Conservation (phyloP, 225 moss, liverwort and hornwort genomes). For the Sphagnum contortum region DNA sequence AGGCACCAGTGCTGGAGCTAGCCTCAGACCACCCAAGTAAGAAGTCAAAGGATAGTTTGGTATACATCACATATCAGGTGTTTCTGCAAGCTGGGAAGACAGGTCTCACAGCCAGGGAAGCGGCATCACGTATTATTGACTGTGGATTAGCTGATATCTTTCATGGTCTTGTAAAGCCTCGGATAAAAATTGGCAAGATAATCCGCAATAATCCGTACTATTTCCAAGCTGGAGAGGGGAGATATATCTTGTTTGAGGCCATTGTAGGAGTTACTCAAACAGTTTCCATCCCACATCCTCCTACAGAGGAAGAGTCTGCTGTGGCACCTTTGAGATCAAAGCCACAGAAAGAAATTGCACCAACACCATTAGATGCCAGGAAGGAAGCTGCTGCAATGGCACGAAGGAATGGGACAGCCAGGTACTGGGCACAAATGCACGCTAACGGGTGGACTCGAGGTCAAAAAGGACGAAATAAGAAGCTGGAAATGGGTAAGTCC, state of each 20-base stretch:
- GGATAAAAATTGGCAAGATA: constrained; percentile 59
- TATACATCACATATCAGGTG: constrained; percentile 49
- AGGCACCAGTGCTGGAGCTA: constrained; percentile 24
- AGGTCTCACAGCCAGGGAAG: constrained; percentile 55
- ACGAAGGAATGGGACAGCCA: constrained; percentile 52
- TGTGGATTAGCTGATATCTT: constrained; percentile 31
- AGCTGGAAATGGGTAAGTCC: constrained; percentile 19
- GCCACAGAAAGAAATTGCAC: constrained; percentile 16
- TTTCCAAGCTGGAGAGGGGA: constrained; percentile 52
- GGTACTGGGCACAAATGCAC: constrained; percentile 50
- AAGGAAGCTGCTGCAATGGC: constrained; percentile 53
- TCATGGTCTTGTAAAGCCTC: constrained; percentile 49
- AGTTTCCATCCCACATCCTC: constrained; percentile 7
- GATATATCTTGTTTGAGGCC: constrained; percentile 55
- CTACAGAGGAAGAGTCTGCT: not conserved
- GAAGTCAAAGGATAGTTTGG: constrained; percentile 43
- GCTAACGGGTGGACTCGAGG: constrained; percentile 34
- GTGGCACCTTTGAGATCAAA: constrained; percentile 10
- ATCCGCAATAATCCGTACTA: constrained; percentile 60
- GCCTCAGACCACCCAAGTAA: constrained; percentile 53
- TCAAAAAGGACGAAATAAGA: constrained; percentile 28
- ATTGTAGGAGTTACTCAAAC: constrained; percentile 49
- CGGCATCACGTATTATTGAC: constrained; percentile 43
- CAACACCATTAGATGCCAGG: constrained; percentile 26
- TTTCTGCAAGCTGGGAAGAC: constrained; percentile 50